Conservation (phyloP, 2,329 filamentous ascomycete genomes). For the Parastagonospora nodorum region DNA sequence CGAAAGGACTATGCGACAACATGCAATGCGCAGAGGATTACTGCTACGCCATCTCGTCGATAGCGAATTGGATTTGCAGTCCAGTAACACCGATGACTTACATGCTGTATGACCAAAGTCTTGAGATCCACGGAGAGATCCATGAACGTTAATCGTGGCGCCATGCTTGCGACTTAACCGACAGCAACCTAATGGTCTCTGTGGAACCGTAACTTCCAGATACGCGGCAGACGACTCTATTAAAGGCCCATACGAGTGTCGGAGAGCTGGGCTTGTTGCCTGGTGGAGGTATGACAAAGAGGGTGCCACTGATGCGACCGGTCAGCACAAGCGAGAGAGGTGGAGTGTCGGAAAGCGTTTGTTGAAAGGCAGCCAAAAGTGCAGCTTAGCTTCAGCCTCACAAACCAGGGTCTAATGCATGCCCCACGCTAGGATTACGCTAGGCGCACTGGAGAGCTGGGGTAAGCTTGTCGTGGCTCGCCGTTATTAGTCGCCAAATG, state of each 20-base stretch:
- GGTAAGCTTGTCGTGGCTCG: neutral
- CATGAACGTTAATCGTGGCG: slow-evolving; percentile 36
- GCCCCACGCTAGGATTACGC: slow-evolving; percentile 3
- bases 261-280: slow-evolving; percentile 5
- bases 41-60: too few species aligned
- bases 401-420: slow-evolving; percentile 5
- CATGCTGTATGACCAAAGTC: slow-evolving; percentile 46
- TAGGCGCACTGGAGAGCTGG: neutral
- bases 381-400: slow-evolving; percentile 16
- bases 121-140: slow-evolving; percentile 47
- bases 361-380: slow-evolving; percentile 9
- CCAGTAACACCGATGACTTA: slow-evolving; percentile 22
- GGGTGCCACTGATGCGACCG: neutral
- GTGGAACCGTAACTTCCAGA: neutral
- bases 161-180: slow-evolving; percentile 23
- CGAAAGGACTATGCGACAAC: too few species aligned
- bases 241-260: neutral
- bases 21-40: too few species aligned
- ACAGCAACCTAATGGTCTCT: neutral
- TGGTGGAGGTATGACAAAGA: neutral
- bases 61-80: neutral
- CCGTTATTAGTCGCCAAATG: neutral
- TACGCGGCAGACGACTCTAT: neutral
- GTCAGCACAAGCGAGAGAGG: too few species aligned
- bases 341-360: neutral